Conservation (phyloP, 2,329 filamentous ascomycete genomes). For the Talaromyces pinophilus region DNA sequence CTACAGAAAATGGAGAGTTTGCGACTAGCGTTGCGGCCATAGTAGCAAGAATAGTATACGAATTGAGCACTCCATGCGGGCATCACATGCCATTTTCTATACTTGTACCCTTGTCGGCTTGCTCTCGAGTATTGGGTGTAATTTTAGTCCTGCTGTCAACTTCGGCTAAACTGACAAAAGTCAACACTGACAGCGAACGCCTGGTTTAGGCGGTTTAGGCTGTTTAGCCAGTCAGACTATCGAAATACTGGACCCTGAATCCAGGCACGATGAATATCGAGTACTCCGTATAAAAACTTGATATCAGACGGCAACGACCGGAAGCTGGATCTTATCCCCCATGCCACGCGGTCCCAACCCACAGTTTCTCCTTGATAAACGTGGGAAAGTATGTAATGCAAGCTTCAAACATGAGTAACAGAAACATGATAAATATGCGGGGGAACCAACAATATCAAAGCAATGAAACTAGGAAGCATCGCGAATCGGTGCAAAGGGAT, state of each 20-base stretch:
- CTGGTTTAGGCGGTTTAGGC: neutral
- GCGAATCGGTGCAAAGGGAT: neutral
- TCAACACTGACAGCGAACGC: neutral
- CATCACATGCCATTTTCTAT: neutral
- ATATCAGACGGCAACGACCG: neutral
- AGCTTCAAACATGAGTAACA: neutral
- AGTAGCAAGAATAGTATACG: neutral
- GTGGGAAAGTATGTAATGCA: neutral
- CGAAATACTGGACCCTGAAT: neutral
- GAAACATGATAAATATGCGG: constrained; percentile 1
- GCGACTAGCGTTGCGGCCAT: neutral
- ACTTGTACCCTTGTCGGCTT: neutral
- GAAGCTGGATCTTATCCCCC: neutral
- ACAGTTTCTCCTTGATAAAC: neutral
- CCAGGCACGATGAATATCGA: neutral
- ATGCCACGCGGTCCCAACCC: neutral
- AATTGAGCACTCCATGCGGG: neutral
- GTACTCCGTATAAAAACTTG: neutral
- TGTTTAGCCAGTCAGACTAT: neutral
- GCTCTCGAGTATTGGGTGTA: neutral
- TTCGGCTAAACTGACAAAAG: neutral
- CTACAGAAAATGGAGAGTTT: no score
- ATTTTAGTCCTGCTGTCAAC: neutral
- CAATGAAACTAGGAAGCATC: neutral
- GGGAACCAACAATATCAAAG: neutral